Percentiles rank a stretch among this genome's conserved stretches.
These are phyloP conservation scores for Botrytis fabae DNA, from an alignment of 2,329 filamentous ascomycete species.

Conservation along the genomic window DNA sequence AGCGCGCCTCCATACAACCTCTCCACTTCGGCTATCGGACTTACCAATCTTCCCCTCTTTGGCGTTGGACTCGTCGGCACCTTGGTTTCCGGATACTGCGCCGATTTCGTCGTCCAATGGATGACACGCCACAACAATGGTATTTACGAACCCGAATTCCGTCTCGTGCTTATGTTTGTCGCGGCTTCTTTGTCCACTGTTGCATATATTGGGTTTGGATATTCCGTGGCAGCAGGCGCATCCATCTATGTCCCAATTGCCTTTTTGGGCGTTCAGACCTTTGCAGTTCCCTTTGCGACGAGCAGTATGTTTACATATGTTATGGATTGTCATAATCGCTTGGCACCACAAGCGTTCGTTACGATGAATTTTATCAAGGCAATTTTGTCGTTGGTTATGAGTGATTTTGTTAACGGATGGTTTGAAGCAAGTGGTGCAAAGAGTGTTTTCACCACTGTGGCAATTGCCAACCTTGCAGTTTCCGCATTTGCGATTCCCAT, in stretches of 20 bases:
- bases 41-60: constrained; percentile 31
- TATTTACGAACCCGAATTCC: constrained; percentile 56
- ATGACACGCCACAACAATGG: constrained; percentile 52
- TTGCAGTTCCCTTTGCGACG: constrained; percentile 44
- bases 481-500: constrained; percentile 33
- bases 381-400: constrained; percentile 41
- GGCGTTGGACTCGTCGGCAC: constrained; percentile 40
- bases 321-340: constrained; percentile 44
- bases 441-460: constrained; percentile 31
- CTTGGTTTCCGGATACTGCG: constrained; percentile 40
- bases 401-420: constrained; percentile 36
- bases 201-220: constrained; percentile 46
- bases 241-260: constrained; percentile 38
- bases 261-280: constrained; percentile 43
- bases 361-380: constrained; percentile 47
- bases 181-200: constrained; percentile 40
- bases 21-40: constrained; percentile 30
- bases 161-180: constrained; percentile 45
- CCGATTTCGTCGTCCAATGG: constrained; percentile 45
- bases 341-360: constrained; percentile 46
- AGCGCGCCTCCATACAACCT: constrained; percentile 32
- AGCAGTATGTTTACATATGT: constrained; percentile 45
- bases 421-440: constrained; percentile 36
- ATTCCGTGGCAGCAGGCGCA: constrained; percentile 40
- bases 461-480: constrained; percentile 31